These are phyloP conservation scores for Stephanocyclus meneghinianus DNA, from an alignment of 352 stramenopile genomes.

Conservation along the genomic window DNA sequence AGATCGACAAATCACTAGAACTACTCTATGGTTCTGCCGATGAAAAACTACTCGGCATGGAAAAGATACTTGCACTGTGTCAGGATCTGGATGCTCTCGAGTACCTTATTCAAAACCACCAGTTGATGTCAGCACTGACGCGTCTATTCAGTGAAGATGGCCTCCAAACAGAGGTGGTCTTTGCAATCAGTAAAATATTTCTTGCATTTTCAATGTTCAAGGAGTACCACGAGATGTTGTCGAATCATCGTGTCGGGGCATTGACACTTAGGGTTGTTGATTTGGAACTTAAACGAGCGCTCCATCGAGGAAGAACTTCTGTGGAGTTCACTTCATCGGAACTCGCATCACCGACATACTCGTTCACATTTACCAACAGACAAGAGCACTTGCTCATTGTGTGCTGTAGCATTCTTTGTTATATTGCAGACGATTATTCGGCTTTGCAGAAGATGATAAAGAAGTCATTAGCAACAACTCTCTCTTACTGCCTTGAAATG, in stretches of 20 bases:
- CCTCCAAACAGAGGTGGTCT: constrained; percentile 90
- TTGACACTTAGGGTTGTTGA: constrained; percentile 93
- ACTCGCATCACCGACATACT: neutral
- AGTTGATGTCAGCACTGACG: constrained; percentile 91
- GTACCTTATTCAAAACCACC: constrained; percentile 90
- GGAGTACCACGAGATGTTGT: constrained; percentile 90
- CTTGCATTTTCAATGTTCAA: constrained; percentile 93
- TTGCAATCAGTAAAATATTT: constrained; percentile 93
- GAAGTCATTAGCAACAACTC: constrained; percentile 75
- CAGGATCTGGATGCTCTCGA: constrained; percentile 89
- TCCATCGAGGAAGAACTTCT: constrained; percentile 80
- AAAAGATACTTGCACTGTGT: constrained; percentile 79
- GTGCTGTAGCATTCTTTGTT: constrained; percentile 91
- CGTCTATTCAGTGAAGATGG: constrained; percentile 93
- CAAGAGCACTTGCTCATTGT: constrained; percentile 92
- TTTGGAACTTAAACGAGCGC: constrained; percentile 89
- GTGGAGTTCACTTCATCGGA: constrained; percentile 4
- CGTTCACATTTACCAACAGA: constrained; percentile 23
- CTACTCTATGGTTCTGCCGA: constrained; percentile 89
- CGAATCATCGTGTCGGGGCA: constrained; percentile 91
- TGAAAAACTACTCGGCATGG: constrained; percentile 29
- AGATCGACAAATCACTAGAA: constrained; percentile 91
- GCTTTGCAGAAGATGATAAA: constrained; percentile 95
- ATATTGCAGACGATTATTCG: constrained; percentile 91
- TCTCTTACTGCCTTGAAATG: constrained; percentile 16